Base-by-base conservation (phyloP, 495 filamentous ascomycete species). In the Friedmanniomyces endolithicus region DNA sequence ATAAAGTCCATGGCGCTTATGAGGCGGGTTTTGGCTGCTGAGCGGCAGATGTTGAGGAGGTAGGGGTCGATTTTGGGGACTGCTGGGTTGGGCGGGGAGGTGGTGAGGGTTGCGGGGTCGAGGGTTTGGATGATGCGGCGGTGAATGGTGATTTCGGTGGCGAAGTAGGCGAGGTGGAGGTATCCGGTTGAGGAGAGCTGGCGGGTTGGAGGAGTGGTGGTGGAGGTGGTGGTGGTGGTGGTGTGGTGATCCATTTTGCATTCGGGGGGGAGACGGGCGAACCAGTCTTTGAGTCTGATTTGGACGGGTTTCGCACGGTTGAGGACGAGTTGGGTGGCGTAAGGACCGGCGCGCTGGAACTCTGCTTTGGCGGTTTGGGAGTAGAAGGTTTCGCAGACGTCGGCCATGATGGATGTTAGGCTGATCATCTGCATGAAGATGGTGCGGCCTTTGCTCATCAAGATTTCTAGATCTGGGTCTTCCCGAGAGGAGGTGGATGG, bases 31-130 rank as follows among this genome's bases (percentile, higher is more conserved):
- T 88, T 86, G 53, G 87, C 86, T 20, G 92, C 92, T 23, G 84
- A 89, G 50, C 92, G 92, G 70, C 90, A 96, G 64, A 97, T 95
- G 72, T 95, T 88, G 17, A 89, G 78, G 45, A 95, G 80, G 66
- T 88, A 85, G 0, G 84, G 78, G 62, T 87, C 81, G 43, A 1
- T 35, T 22, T 41, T 41, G 3, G 39, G 19, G 16, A n/a, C n/a
- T n/a, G n/a, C n/a, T n/a, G 44, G 14, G 17, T 16, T 48, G 19
- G 44, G 6, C 3, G 17, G 8, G 14, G 16, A 77, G 68, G 31
- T 68, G 19, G 39, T 61, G 1, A 73, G 65, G 1, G 68, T 62
- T 1, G 72, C 64, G 0, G 74, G 66, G 53, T 74, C 74, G 34
- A 90, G 72, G 19, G 84, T 85, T 31, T 86, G 83, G 44, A 90